Base-by-base conservation (phyloP, 2,329 filamentous ascomycete species). In the Colletotrichum cereale region DNA sequence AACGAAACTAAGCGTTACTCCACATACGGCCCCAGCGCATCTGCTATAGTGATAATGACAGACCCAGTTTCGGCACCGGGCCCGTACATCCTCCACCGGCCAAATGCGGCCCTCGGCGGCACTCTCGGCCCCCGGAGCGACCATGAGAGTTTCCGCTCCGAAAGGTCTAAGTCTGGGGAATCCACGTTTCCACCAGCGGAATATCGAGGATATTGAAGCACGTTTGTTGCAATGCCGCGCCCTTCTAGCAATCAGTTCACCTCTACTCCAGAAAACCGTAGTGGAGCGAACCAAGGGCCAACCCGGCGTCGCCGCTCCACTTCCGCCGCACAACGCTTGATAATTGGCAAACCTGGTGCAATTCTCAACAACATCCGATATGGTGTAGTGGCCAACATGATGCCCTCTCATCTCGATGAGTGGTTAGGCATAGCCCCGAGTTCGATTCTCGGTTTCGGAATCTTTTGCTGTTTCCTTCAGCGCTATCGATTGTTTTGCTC, bases 331-430 rank as follows among this genome's bases (percentile, higher is more conserved):
- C 42, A 67, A 24, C 29, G 24, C 24, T 29, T n/a, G 5, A 10
- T 67, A 1, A 1, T 3, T 14, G 1, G 3, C 7, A 4, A 34
- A 8, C 18, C 21, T 29, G 4, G 16, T 0, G 0, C 0, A 0
- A 0, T 0, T 0, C 1, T 0, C 34, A 58, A 5, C 36, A 34
- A 24, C 4, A 67, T 67, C 68, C 64, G 64, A 67, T 71, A 71
- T 71, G 68, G 64, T 71, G 68, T 71, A 71, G 68, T 71, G 64
- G 68, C 68, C 68, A 71, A 71, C 64, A 67, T 67, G 68, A 71
- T 67, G 68, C 68, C 68, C 64, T 71, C 68, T 71, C 68, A 71
- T 47, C 26, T 7, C 5, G 18, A 0, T 47, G 64, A 42, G 52
- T 38, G 36, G 57, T 67, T 57, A 71, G 67, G 67, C 67, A 71